Conservation (phyloP, 768 basidiomycete species). For the Mycena haematopus region DNA sequence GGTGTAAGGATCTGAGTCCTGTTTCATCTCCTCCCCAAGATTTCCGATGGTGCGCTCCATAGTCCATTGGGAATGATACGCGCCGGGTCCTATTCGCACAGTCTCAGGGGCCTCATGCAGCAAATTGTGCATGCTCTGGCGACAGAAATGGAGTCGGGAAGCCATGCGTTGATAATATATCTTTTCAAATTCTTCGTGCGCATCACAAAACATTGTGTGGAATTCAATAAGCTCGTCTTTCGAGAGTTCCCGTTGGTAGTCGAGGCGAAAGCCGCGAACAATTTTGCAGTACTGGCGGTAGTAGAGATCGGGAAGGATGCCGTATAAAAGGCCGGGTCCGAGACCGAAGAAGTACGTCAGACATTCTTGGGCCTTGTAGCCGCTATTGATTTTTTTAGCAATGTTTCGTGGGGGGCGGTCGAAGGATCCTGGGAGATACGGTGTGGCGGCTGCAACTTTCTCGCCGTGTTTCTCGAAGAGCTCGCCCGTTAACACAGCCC, state of each 20-base stretch:
- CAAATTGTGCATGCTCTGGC: conserved; percentile 14
- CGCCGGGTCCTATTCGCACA: conserved; percentile 5
- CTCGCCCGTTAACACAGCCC: conserved; percentile 32
- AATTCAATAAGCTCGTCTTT: not conserved
- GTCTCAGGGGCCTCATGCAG: conserved; percentile 7
- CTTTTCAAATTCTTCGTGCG: conserved; percentile 8
- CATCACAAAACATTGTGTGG: not conserved
- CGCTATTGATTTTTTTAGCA: conserved; percentile 33
- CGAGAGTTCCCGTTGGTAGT: conserved; percentile 5
- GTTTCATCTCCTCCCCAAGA: conserved; percentile 18
- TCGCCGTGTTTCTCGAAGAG: conserved; percentile 32
- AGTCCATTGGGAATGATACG: conserved; percentile 12
- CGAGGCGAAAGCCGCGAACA: conserved; percentile 10
- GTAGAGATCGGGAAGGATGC: conserved; percentile 24
- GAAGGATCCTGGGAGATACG: conserved; percentile 23
- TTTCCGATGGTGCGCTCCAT: conserved; percentile 27
- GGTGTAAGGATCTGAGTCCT: conserved; percentile 8
- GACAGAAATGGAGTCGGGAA: conserved; percentile 10
- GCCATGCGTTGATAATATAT: conserved; percentile 10
- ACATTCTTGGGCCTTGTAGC: conserved; percentile 38
- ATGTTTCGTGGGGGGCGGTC: conserved; percentile 35
- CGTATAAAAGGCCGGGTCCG: conserved; percentile 29
- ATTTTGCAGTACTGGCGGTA: conserved; percentile 34
- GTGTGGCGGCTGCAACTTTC: conserved; percentile 14
- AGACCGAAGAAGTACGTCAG: conserved; percentile 31